Base-by-base conservation (phyloP, 345 rosid species). In the Melaleuca quinquenervia region DNA sequence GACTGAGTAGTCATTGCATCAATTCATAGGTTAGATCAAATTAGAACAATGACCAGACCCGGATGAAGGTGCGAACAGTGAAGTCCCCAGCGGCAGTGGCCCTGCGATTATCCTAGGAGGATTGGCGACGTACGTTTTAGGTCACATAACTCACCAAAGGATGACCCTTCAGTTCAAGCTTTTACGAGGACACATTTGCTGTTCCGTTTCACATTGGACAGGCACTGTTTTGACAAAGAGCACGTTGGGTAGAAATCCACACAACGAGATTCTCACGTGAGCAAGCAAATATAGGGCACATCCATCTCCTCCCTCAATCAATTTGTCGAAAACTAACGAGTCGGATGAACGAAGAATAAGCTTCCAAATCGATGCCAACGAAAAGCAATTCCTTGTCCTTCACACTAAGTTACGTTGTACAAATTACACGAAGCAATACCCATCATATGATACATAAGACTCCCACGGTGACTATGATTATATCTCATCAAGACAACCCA, bases 341-440 rank as follows among this genome's bases (percentile, higher is more conserved):
- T 36, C 26, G 3, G 48, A 70, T 13, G 13, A 16, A 4, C 44
- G 18, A 36, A 36, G n/a, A 11, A 26, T 10, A 11, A 70, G 48
- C 45, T 36, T 70, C 48, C 80, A 70, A 70, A 36, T 32, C 80
- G 7, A 70, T 36, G 26, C 80, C 13, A 7, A 18, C 48, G 41
- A 20, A 70, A 70, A 70, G 80, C 80, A 70, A 70, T 70, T 70
- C 80, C 85, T 15, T 6, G 52, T 21, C 84, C 92, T 84, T 89
- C 92, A 88, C 91, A 90, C 94, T 90, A 90, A 82, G 75, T 86
- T 89, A 88, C 88, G 89, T 90, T 87, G 91, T 90, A 90, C 93
- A 85, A 70, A 85, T 85, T 85, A 85, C 86, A 85, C 86, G 32
- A 85, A 86, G 83, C 80, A 87, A 82, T 89, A 89, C 86, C 90